phyloP scores from a whole-genome alignment of 2,329 filamentous ascomycete genomes.

The Fusarium brevicatenulatum region DNA sequence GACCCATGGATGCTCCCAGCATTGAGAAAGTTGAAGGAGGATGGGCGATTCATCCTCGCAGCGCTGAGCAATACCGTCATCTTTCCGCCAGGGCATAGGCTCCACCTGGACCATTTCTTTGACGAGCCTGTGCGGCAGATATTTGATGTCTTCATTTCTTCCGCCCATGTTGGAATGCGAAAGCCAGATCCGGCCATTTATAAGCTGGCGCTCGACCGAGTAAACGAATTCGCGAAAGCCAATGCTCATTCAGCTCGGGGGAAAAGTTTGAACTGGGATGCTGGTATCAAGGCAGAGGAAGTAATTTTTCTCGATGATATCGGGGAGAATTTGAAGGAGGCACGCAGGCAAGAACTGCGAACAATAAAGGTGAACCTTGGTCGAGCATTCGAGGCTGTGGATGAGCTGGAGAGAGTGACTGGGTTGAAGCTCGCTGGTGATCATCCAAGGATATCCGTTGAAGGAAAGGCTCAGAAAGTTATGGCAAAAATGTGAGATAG shows the following conservation, averaged over 20 bases:
- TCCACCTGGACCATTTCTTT: constrained; percentile 63
- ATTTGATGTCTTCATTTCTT: constrained; percentile 91
- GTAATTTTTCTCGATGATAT: constrained; percentile 94
- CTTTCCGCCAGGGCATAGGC: constrained; percentile 79
- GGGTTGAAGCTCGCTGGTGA: constrained; percentile 70
- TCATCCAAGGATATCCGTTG: constrained; percentile 61
- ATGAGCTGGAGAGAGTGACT: constrained; percentile 79
- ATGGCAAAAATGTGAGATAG: constrained; percentile 56
- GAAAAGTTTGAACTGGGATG: constrained; percentile 55
- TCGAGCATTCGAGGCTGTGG: constrained; percentile 81
- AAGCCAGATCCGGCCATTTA: constrained; percentile 91
- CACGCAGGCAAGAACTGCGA: constrained; percentile 75
- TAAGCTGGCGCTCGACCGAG: constrained; percentile 71
- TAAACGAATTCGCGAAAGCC: constrained; percentile 70
- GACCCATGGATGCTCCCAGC: constrained; percentile 93
- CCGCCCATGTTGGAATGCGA: constrained; percentile 84
- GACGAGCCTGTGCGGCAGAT: constrained; percentile 68
- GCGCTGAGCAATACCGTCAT: constrained; percentile 92
- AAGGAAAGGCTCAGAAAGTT: constrained; percentile 47
- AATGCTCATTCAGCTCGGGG: constrained; percentile 57
- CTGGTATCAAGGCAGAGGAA: constrained; percentile 69
- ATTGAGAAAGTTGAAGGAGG: constrained; percentile 72
- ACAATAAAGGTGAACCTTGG: constrained; percentile 90
- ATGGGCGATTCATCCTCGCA: constrained; percentile 75
- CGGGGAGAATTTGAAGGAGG: constrained; percentile 89